Conservation (phyloP, 805 yeast species). For the Kodamaea kakaduensis region DNA sequence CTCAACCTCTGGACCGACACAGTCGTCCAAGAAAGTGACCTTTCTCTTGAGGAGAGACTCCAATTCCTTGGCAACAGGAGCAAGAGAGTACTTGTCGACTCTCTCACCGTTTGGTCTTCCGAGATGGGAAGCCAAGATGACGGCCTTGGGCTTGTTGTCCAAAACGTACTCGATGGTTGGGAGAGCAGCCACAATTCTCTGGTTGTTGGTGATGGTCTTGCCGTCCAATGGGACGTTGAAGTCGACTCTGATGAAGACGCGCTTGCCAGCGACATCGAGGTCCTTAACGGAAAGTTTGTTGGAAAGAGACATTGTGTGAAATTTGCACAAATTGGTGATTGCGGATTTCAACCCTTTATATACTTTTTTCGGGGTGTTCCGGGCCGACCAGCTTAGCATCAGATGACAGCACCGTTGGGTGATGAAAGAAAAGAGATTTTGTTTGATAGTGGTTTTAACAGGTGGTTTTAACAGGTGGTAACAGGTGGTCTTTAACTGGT, state of each 20-base stretch:
- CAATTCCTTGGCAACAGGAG: slow-evolving; percentile 91
- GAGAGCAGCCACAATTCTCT: slow-evolving; percentile 98
- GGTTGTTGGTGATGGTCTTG: slow-evolving; percentile 95
- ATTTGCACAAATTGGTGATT: background rate
- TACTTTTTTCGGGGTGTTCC: slow-evolving; percentile 5
- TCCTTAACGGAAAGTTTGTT: slow-evolving; percentile 92
- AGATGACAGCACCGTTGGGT: background rate
- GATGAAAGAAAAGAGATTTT: too few species aligned
- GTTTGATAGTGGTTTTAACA: too few species aligned
- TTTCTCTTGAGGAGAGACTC: slow-evolving; percentile 62
- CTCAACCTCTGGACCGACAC: slow-evolving; percentile 91
- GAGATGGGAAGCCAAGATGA: slow-evolving; percentile 92
- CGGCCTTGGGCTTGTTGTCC: slow-evolving; percentile 86
- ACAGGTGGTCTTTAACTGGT: too few species aligned
- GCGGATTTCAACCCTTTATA: slow-evolving; percentile 2
- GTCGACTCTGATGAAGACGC: slow-evolving; percentile 98
- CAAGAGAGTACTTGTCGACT: slow-evolving; percentile 80
- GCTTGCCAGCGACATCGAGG: slow-evolving; percentile 78
- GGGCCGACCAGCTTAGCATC: slow-evolving; percentile 4
- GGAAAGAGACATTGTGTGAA: slow-evolving; percentile 76
- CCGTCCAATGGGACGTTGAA: slow-evolving; percentile 96
- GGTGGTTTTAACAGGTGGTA: too few species aligned
- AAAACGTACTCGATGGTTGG: slow-evolving; percentile 96
- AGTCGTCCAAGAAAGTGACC: slow-evolving; percentile 82
- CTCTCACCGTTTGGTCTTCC: slow-evolving; percentile 99